Evolutionary conservation across 176 grass and related monocot genomes (phyloP).

Genomic region (Ensete glaucum): DNA sequence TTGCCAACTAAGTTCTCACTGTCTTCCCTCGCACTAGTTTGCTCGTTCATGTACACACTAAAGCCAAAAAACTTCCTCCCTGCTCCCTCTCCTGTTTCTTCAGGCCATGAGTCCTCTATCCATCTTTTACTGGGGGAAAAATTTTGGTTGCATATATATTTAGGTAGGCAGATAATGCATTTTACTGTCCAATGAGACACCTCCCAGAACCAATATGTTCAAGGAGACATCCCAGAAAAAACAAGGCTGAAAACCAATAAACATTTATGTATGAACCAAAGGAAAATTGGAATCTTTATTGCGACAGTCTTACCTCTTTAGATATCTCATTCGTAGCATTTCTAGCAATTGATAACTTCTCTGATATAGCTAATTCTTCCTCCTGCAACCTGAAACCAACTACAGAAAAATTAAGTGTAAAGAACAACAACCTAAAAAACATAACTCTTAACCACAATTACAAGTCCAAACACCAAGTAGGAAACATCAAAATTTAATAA

Average conservation of each 20-base stretch:
- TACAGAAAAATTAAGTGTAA: not conserved
- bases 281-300: not conserved
- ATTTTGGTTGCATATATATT: too few relatives aligned
- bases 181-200: too few relatives aligned
- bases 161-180: too few relatives aligned
- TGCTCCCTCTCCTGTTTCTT: too few relatives aligned
- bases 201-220: not conserved
- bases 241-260: not conserved
- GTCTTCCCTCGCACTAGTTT: too few relatives aligned
- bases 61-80: too few relatives aligned
- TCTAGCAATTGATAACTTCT: conserved; percentile 34
- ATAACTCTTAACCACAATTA: not conserved
- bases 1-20: too few relatives aligned
- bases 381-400: conserved; percentile 50
- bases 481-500: conserved; percentile 15
- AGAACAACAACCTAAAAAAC: conserved; percentile 11
- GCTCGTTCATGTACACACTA: too few relatives aligned
- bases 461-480: not conserved
- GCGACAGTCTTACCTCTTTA: conserved; percentile 43
- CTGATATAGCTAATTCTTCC: conserved; percentile 41
- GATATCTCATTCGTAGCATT: conserved; percentile 35
- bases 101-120: too few relatives aligned
- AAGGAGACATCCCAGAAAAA: not conserved
- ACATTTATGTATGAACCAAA: not conserved
- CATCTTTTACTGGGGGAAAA: too few relatives aligned